Percentiles rank a stretch among this genome's conserved stretches.
phyloP scores from a whole-genome alignment of 23 red algal species.

The Gracilaria vermiculophylla region DNA sequence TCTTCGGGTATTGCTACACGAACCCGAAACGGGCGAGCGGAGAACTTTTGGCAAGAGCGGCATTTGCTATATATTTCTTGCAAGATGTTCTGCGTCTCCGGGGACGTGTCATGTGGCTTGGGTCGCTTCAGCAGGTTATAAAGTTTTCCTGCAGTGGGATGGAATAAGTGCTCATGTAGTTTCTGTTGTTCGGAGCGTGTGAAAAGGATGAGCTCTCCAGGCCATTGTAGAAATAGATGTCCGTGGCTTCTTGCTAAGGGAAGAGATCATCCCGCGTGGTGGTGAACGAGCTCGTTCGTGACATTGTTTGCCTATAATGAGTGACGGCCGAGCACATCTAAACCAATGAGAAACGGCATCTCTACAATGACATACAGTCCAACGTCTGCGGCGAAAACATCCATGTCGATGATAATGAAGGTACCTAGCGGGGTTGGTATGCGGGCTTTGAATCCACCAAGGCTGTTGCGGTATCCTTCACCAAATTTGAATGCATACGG shows the following conservation, averaged over 20 bases:
- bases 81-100: not conserved
- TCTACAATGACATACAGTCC: no score
- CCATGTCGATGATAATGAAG: not conserved
- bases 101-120: not conserved
- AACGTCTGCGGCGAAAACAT: not conserved
- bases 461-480: not conserved
- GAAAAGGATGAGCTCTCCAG: not conserved
- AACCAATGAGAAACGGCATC: not conserved
- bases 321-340: not conserved
- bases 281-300: not conserved
- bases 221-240: not conserved
- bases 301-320: slow-evolving; percentile 10
- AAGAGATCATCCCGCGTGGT: not conserved
- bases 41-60: not conserved
- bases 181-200: not conserved
- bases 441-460: not conserved
- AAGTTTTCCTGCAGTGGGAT: not conserved
- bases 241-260: not conserved
- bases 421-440: not conserved
- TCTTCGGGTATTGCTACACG: not conserved
- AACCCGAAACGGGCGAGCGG: not conserved
- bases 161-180: slow-evolving; percentile 14
- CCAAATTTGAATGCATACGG: slow-evolving; percentile 2
- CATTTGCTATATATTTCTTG: not conserved
- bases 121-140: slow-evolving; percentile 10